Evolutionary conservation across 257 asterid species (phyloP), one percentile per base, ranked within the genome.

Genomic region (Gentiana macrophylla): DNA sequence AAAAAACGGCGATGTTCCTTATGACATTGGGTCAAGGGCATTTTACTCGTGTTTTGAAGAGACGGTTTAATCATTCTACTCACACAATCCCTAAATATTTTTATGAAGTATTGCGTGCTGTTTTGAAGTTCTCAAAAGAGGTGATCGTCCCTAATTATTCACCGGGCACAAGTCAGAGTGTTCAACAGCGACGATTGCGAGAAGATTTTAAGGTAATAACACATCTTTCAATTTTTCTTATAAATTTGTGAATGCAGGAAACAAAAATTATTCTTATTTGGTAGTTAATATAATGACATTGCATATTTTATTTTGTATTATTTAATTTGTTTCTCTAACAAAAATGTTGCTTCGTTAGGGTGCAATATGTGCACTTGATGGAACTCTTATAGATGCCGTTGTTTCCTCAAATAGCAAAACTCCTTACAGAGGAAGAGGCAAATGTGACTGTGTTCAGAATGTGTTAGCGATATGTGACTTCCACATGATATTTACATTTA

Each of bases 391-490:
- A 4, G 44, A 38, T 38, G 44, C 44, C 6, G 44, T 38, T 38
- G 44, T 38, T 3, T 7, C 44, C 7, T 3, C 7, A 48, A 3
- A 3, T 48, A 8, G 11, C 4, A 12, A 48, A 8, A 48, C 51
- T n/a, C 15, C 15, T 48, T 48, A 48, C 51, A 48, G 51, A 48
- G 51, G 51, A 48, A 48, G 51, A n/a, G 51, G 11, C 51, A 48
- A 48, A n/a, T 5, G 51, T 3, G 51, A 48, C 11, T 48, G 51
- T 48, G 3, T 38, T 38, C 44, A 38, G 7, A 38, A 38, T 38
- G 44, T 38, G 7, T 7, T 38, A 38, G 44, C 44, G 4, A 38
- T 38, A 38, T 38, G 44, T 7, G 44, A 38, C 7, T 38, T 38
- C 44, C 4, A 38, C 7, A 48, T 48, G 51, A 3, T 48, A 3